phyloP scores from a whole-genome alignment of 176 grass and related monocot species.

The Chloris gayana region DNA sequence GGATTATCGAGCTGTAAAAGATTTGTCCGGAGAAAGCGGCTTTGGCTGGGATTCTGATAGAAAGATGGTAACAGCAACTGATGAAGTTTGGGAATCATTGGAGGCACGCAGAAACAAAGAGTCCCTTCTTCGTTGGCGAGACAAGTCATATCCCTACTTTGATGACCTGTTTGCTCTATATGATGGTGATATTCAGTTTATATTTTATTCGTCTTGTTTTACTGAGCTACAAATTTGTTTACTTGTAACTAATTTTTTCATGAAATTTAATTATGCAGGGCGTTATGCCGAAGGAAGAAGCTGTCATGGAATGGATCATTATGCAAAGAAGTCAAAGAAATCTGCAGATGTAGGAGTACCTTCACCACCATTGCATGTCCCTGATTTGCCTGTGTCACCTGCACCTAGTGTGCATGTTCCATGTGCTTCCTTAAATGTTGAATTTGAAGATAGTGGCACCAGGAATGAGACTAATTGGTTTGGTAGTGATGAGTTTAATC shows the following conservation, averaged over 20 bases:
- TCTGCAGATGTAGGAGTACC: no score
- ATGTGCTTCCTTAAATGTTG: no score
- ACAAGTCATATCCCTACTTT: slow-evolving; percentile 1
- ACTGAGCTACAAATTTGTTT: not conserved
- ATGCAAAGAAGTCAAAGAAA: slow-evolving; percentile 18
- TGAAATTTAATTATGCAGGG: not conserved
- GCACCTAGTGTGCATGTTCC: no score
- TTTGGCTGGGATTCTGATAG: no score
- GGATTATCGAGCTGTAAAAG: no score
- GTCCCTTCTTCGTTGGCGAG: not conserved
- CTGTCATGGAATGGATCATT: slow-evolving; percentile 30
- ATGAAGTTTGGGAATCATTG: no score
- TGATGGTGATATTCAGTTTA: not conserved
- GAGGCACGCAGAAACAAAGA: not conserved
- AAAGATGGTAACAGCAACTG: no score
- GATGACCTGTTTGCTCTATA: not conserved
- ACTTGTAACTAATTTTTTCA: not conserved
- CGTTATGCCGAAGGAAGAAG: slow-evolving; percentile 17
- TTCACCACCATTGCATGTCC: no score
- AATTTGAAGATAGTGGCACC: not conserved
- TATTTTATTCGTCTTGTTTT: no score
- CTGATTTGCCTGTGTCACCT: no score
- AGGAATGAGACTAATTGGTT: not conserved
- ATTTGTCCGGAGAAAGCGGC: no score
- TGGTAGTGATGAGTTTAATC: not conserved